These are phyloP conservation scores for Tilletia walkeri DNA, from an alignment of 1,284 basidiomycete genomes.

Conservation along the genomic window DNA sequence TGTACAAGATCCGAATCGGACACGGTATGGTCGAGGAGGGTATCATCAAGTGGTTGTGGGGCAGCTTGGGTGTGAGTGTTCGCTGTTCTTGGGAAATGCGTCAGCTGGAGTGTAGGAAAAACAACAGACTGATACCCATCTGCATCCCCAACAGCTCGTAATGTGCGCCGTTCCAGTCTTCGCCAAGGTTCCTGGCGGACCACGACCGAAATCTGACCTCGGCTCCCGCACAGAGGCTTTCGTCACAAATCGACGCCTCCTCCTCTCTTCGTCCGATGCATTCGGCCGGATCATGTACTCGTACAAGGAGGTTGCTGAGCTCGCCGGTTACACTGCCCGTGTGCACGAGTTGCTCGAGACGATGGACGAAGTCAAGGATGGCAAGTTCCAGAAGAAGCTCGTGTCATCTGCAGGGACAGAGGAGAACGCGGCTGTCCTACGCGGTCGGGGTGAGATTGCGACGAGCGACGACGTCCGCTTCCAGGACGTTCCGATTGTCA, in stretches of 20 bases:
- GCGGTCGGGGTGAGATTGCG: conserved; percentile 70
- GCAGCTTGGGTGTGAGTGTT: conserved; percentile 74
- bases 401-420: conserved; percentile 67
- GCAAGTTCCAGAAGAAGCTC: conserved; percentile 85
- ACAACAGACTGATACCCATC: conserved; percentile 20
- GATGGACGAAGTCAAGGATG: conserved; percentile 80
- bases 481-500: conserved; percentile 89
- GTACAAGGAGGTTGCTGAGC: conserved; percentile 86
- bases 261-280: conserved; percentile 68
- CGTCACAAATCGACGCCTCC: conserved; percentile 85
- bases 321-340: conserved; percentile 90
- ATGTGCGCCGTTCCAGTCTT: conserved; percentile 94
- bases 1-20: conserved; percentile 79
- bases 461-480: conserved; percentile 72
- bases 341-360: conserved; percentile 86
- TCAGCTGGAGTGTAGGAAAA: neutral
- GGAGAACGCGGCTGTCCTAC: conserved; percentile 79
- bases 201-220: conserved; percentile 45
- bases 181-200: conserved; percentile 72
- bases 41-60: conserved; percentile 95
- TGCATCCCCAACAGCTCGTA: conserved; percentile 60
- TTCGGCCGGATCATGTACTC: conserved; percentile 79
- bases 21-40: conserved; percentile 80
- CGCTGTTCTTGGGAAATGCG: neutral
- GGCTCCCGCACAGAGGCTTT: conserved; percentile 61